A percentile compares a stretch with the other conserved stretches of the same genome.
These are phyloP conservation scores for Phytophthora uliginosa DNA, from an alignment of 352 stramenopile genomes.

Conservation along the genomic window DNA sequence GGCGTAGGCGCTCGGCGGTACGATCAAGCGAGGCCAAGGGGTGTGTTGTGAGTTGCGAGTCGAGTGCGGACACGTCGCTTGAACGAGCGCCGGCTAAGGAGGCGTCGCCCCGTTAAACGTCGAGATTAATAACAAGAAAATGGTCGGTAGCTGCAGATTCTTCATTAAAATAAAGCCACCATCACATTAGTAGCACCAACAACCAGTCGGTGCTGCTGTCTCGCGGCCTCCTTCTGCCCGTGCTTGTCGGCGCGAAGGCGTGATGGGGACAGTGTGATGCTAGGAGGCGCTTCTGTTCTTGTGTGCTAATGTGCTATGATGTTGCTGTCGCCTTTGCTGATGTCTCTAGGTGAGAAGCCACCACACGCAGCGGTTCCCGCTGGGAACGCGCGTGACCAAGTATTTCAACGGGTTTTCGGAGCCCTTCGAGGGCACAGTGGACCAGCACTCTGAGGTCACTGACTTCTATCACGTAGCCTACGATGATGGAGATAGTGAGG, in stretches of 20 bases:
- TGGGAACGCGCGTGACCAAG: slow-evolving; percentile 77
- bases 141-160: slow-evolving; percentile 30
- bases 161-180: slow-evolving; percentile 15
- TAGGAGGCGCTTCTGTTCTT: neutral
- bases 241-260: neutral
- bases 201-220: slow-evolving; percentile 10
- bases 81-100: neutral
- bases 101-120: slow-evolving; percentile 8
- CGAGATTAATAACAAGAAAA: slow-evolving; percentile 18
- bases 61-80: neutral
- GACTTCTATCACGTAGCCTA: slow-evolving; percentile 85
- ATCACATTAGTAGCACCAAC: slow-evolving; percentile 12
- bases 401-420: slow-evolving; percentile 70
- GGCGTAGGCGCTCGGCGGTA: no score
- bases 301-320: slow-evolving; percentile 26
- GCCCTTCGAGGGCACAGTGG: slow-evolving; percentile 70
- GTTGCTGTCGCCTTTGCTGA: slow-evolving; percentile 18
- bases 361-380: slow-evolving; percentile 62
- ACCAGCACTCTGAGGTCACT: slow-evolving; percentile 55
- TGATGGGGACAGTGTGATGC: slow-evolving; percentile 8
- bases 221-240: neutral
- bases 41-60: neutral
- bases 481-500: slow-evolving; percentile 83
- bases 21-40: neutral
- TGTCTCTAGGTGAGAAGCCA: slow-evolving; percentile 53